phyloP scores from a whole-genome alignment of 805 yeast species.

The Brettanomyces nanus region DNA sequence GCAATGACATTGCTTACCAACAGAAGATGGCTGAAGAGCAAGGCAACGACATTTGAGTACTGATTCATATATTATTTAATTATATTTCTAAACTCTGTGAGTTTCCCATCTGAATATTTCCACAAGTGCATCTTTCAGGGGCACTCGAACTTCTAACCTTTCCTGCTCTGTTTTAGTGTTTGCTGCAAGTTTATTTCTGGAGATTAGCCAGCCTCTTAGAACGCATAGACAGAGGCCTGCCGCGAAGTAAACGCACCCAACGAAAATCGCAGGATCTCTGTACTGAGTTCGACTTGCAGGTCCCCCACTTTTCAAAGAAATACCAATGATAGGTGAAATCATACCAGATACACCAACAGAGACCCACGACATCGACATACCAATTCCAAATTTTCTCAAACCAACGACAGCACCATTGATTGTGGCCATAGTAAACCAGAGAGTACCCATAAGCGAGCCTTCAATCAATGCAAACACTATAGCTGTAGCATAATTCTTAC shows the following conservation, averaged over 20 bases:
- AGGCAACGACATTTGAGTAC: slow-evolving; percentile 49
- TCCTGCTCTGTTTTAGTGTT: slow-evolving; percentile 1
- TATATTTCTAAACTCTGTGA: not conserved
- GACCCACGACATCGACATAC: slow-evolving; percentile 42
- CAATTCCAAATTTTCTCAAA: slow-evolving; percentile 40
- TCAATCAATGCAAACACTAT: slow-evolving; percentile 41
- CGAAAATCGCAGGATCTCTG: slow-evolving; percentile 45
- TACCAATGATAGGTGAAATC: slow-evolving; percentile 56
- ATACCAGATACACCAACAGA: slow-evolving; percentile 41
- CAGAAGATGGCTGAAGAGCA: slow-evolving; percentile 65
- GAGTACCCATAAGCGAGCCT: slow-evolving; percentile 54
- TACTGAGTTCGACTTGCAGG: slow-evolving; percentile 37
- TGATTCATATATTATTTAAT: not conserved
- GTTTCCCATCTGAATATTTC: not conserved
- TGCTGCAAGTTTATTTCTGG: slow-evolving; percentile 30
- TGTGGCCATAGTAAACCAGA: slow-evolving; percentile 50
- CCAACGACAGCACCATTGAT: slow-evolving; percentile 47
- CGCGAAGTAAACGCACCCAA: slow-evolving; percentile 46
- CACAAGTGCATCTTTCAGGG: not conserved
- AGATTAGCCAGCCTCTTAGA: slow-evolving; percentile 47
- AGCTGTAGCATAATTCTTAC: slow-evolving; percentile 48
- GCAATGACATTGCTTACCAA: slow-evolving; percentile 65
- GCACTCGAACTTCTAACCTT: slow-evolving; percentile 1
- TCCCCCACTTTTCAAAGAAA: slow-evolving; percentile 34
- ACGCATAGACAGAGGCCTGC: slow-evolving; percentile 35